Conservation (phyloP, 2,329 filamentous ascomycete genomes). For the Capronia americana region DNA sequence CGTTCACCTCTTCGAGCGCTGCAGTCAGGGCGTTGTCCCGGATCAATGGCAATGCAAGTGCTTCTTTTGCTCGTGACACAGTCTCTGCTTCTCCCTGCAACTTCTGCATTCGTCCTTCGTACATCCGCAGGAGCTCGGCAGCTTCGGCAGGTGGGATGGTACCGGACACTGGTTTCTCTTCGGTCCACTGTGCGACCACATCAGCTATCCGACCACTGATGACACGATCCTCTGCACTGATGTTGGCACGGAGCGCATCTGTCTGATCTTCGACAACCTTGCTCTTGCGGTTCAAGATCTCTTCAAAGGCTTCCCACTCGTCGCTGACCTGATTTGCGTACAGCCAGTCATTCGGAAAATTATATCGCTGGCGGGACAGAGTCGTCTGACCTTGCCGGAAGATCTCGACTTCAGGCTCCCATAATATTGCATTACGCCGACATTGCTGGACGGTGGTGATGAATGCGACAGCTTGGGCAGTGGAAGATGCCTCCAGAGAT, state of each 20-base stretch:
- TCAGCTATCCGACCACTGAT: constrained; percentile 87
- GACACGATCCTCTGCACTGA: constrained; percentile 88
- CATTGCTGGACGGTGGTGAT: constrained; percentile 98
- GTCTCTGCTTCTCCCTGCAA: constrained; percentile 89
- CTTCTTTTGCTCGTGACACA: constrained; percentile 96
- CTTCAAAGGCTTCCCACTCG: constrained; percentile 92
- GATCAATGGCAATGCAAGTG: constrained; percentile 83
- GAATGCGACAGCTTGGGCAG: constrained; percentile 95
- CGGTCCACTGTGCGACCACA: constrained; percentile 85
- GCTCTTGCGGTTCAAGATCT: constrained; percentile 87
- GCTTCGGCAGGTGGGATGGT: constrained; percentile 90
- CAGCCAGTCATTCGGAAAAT: constrained; percentile 92
- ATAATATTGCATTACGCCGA: constrained; percentile 89
- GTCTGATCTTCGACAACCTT: constrained; percentile 97
- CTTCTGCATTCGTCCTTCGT: constrained; percentile 82
- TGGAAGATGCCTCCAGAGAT: constrained; percentile 91
- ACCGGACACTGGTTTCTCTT: constrained; percentile 95
- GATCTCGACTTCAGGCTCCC: constrained; percentile 94
- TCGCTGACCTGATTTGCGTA: constrained; percentile 95
- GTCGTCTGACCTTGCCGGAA: constrained; percentile 97
- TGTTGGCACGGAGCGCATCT: constrained; percentile 92
- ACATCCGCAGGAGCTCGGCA: constrained; percentile 78
- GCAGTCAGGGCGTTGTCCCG: constrained; percentile 81
- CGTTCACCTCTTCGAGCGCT: constrained; percentile 92
- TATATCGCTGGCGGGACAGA: constrained; percentile 87